Conservation (phyloP, 2,329 filamentous ascomycete species). For the Dothideomycetidae sp. region DNA sequence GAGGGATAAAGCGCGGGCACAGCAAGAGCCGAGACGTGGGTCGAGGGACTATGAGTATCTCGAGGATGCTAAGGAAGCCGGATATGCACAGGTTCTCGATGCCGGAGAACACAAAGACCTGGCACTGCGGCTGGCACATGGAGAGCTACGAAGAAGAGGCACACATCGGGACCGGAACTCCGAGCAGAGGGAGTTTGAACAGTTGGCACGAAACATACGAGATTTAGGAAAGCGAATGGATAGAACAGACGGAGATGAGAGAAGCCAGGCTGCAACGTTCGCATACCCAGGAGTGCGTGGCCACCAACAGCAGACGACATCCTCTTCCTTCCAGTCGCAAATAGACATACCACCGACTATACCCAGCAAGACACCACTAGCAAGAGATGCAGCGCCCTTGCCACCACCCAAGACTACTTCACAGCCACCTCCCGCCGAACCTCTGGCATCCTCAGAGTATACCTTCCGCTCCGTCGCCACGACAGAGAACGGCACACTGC, state of each 20-base stretch:
- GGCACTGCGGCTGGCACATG: constrained; percentile 60
- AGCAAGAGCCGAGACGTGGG: constrained; percentile 6
- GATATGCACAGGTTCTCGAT: constrained; percentile 35
- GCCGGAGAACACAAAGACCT: constrained; percentile 59
- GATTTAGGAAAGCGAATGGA: constrained; percentile 6
- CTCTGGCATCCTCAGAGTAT: constrained; percentile 41
- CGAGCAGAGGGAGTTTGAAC: constrained; percentile 7
- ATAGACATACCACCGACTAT: neutral
- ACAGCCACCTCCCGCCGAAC: constrained; percentile 19
- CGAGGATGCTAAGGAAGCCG: constrained; percentile 9
- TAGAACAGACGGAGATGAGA: constrained; percentile 1
- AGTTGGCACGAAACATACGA: constrained; percentile 6
- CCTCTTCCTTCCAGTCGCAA: neutral
- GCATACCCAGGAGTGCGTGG: constrained; percentile 4
- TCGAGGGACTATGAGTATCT: constrained; percentile 11
- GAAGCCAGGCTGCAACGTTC: constrained; percentile 1
- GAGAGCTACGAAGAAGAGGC: constrained; percentile 55
- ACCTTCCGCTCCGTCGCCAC: constrained; percentile 76
- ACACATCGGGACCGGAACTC: neutral
- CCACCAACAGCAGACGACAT: neutral
- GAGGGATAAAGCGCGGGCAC: constrained; percentile 12
- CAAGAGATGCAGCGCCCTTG: constrained; percentile 16
- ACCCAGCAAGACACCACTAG: constrained; percentile 6
- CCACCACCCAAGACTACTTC: constrained; percentile 16
- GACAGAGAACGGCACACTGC: constrained; percentile 73